Conservation (phyloP, 2,329 filamentous ascomycete genomes). For the Onygena corvina region DNA sequence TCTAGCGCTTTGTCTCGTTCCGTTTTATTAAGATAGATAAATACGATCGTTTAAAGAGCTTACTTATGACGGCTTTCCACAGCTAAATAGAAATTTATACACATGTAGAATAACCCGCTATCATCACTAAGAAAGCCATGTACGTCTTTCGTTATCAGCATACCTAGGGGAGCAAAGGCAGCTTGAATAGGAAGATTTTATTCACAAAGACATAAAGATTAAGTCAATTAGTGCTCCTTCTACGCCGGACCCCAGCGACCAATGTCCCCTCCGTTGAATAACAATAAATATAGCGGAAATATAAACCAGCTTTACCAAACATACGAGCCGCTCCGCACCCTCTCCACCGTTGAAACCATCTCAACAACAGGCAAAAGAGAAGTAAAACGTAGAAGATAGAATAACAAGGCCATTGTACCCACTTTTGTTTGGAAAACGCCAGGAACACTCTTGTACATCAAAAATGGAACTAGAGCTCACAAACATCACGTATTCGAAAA, state of each 20-base stretch:
- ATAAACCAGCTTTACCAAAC: neutral
- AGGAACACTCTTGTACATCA: constrained; percentile 4
- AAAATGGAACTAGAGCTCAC: neutral
- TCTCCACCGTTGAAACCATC: neutral
- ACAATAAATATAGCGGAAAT: neutral
- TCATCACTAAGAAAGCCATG: too few relatives aligned
- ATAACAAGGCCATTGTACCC: neutral
- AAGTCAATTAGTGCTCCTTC: neutral
- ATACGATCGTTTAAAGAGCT: too few relatives aligned
- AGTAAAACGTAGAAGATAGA: neutral
- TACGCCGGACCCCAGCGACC: neutral
- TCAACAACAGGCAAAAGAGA: neutral
- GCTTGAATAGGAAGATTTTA: neutral
- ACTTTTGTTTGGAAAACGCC: constrained; percentile 5
- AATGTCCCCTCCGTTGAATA: neutral
- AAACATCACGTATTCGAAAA: constrained; percentile 4
- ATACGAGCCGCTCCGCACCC: neutral
- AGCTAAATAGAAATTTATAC: too few relatives aligned
- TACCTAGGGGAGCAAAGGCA: neutral
- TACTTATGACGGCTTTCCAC: too few relatives aligned
- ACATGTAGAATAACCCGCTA: too few relatives aligned
- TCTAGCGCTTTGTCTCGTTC: neutral
- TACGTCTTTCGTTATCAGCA: too few relatives aligned
- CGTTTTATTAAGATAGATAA: too few relatives aligned
- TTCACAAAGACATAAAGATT: neutral